A percentile compares a stretch with the other conserved stretches of the same genome.
Conservation (phyloP, 2,329 filamentous ascomycete genomes). For the Elsinoe arachidis region DNA sequence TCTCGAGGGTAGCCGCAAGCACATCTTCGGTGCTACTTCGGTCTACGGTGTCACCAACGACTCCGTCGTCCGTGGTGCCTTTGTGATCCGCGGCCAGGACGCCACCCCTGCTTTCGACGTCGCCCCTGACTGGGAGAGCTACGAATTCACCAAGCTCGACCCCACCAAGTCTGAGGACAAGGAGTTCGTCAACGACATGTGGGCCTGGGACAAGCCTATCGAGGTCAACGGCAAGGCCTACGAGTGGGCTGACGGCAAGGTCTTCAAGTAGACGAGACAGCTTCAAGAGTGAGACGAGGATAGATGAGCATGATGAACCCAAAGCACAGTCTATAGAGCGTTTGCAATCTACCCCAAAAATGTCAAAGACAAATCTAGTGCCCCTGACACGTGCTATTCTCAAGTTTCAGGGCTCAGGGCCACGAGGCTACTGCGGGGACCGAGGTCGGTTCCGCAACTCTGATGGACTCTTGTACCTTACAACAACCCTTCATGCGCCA, state of each 20-base stretch:
- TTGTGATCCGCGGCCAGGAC: slow-evolving; percentile 89
- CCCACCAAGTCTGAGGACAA: slow-evolving; percentile 74
- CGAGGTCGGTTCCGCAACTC: slow-evolving; percentile 2
- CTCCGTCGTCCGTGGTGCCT: slow-evolving; percentile 86
- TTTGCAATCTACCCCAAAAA: not conserved
- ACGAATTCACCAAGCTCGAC: slow-evolving; percentile 95
- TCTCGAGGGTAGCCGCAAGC: slow-evolving; percentile 96
- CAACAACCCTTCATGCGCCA: not conserved
- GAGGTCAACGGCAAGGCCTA: slow-evolving; percentile 78
- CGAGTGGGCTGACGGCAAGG: slow-evolving; percentile 83
- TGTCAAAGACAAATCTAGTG: not conserved
- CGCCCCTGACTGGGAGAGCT: slow-evolving; percentile 94
- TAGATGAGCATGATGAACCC: slow-evolving; percentile 2
- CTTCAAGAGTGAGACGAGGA: too few species aligned
- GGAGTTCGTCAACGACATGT: slow-evolving; percentile 76
- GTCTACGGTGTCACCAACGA: slow-evolving; percentile 86
- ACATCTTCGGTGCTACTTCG: slow-evolving; percentile 82
- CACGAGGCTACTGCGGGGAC: not conserved
- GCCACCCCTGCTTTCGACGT: slow-evolving; percentile 83
- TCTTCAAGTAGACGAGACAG: slow-evolving; percentile 79
- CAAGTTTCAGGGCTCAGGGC: not conserved
- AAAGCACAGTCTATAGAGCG: slow-evolving; percentile 6
- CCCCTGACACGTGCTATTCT: not conserved
- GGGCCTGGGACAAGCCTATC: slow-evolving; percentile 85
- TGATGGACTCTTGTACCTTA: not conserved